These are phyloP conservation scores for Chaetomium olivaceum DNA, from an alignment of 2,329 filamentous ascomycete genomes.

Conservation along the genomic window DNA sequence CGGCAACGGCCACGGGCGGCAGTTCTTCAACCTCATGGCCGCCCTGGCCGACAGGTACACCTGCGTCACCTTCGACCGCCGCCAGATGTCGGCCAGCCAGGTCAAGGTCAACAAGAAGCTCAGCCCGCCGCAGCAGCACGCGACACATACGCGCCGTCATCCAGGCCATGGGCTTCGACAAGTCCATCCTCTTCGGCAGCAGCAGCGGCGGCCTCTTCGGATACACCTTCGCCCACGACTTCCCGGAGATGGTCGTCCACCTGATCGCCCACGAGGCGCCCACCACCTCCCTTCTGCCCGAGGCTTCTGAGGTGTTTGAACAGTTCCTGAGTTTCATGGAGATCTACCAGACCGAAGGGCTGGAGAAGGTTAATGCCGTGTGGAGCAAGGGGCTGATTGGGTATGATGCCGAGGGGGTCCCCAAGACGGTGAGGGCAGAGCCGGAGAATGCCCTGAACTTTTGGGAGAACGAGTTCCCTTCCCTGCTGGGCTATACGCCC, in stretches of 20 bases:
- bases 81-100: constrained; percentile 39
- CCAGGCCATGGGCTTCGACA: constrained; percentile 33
- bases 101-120: constrained; percentile 32
- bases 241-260: constrained; percentile 36
- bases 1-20: constrained; percentile 39
- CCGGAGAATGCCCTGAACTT: constrained; percentile 34
- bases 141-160: constrained; percentile 38
- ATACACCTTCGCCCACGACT: constrained; percentile 38
- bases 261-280: constrained; percentile 39
- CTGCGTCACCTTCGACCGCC: constrained; percentile 39
- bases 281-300: constrained; percentile 33
- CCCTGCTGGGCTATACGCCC: constrained; percentile 30
- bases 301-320: constrained; percentile 32
- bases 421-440: constrained; percentile 25
- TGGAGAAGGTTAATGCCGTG: constrained; percentile 25
- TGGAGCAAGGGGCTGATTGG: constrained; percentile 33
- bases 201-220: constrained; percentile 37
- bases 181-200: constrained; percentile 36
- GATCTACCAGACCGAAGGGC: constrained; percentile 30
- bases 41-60: constrained; percentile 35
- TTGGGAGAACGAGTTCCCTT: constrained; percentile 37
- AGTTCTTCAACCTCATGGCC: constrained; percentile 37
- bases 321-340: constrained; percentile 31
- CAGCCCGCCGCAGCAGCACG: constrained; percentile 36
- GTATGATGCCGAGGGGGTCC: constrained; percentile 35